phyloP scores from a whole-genome alignment of 371 early-diverging fungal species.

The Capniomyces stellatus region DNA sequence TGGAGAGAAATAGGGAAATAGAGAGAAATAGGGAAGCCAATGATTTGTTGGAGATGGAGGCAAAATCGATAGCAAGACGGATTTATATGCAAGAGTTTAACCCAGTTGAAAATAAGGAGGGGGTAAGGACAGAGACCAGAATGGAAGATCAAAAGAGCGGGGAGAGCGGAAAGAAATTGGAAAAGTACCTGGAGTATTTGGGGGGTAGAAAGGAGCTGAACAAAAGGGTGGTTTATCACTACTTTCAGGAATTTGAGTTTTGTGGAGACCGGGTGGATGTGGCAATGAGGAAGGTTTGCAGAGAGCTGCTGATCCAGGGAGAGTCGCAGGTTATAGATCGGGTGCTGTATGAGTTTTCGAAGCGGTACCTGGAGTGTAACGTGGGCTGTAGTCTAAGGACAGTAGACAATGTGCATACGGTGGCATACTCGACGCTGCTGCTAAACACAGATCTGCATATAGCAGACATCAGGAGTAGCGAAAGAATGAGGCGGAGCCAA shows the following conservation, averaged over 20 bases:
- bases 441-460: conserved; percentile 85
- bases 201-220: conserved; percentile 32
- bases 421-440: conserved; percentile 64
- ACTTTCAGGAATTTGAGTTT: conserved; percentile 61
- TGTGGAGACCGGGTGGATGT: conserved; percentile 44
- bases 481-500: conserved; percentile 28
- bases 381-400: conserved; percentile 25
- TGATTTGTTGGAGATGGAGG: no score
- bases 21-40: no score
- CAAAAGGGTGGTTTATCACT: conserved; percentile 34
- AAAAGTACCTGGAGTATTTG: conserved; percentile 8
- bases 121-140: no score
- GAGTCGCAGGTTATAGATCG: conserved; percentile 85
- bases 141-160: no score
- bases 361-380: conserved; percentile 66
- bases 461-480: conserved; percentile 38
- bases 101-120: no score
- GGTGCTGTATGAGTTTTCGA: conserved; percentile 58
- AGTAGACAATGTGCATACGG: conserved; percentile 59
- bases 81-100: no score
- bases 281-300: conserved; percentile 59
- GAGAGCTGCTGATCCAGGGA: conserved; percentile 59
- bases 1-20: no score
- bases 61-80: no score
- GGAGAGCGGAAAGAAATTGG: no score